phyloP scores from a whole-genome alignment of 331 rosid species.

The Malus hybrid region DNA sequence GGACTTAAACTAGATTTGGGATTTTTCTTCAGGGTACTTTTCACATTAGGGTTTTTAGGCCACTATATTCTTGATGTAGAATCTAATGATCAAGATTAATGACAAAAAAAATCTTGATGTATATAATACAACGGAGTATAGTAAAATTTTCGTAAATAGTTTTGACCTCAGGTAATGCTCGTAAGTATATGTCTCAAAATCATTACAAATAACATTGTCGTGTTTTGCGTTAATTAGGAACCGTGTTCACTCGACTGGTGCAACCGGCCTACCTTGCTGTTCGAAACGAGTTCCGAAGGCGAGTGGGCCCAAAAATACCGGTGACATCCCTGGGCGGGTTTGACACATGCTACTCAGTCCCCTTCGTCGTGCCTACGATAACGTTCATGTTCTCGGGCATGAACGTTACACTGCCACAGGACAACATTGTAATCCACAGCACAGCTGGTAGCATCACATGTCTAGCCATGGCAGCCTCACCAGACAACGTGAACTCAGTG shows the following conservation, averaged over 20 bases:
- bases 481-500: conserved; percentile 79
- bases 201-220: not conserved
- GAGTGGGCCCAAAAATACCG: conserved; percentile 27
- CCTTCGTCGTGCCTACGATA: conserved; percentile 58
- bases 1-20: not conserved
- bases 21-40: not conserved
- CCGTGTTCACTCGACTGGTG: conserved; percentile 82
- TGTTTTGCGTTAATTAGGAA: conserved; percentile 32
- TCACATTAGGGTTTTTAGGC: not conserved
- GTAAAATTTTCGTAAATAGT: not conserved
- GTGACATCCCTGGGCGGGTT: conserved; percentile 75
- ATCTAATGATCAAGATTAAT: not conserved
- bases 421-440: conserved; percentile 76
- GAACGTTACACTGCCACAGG: conserved; percentile 76
- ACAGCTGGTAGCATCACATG: conserved; percentile 58
- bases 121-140: too few species aligned
- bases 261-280: conserved; percentile 60
- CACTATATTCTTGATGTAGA: too few species aligned
- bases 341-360: conserved; percentile 72
- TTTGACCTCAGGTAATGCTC: not conserved
- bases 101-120: too few species aligned
- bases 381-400: conserved; percentile 77
- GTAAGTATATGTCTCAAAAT: not conserved
- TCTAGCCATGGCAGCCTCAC: conserved; percentile 81
- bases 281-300: conserved; percentile 61